Base-by-base conservation (phyloP, 2,329 filamentous ascomycete genomes). In the Colletotrichum lindemuthianum region DNA sequence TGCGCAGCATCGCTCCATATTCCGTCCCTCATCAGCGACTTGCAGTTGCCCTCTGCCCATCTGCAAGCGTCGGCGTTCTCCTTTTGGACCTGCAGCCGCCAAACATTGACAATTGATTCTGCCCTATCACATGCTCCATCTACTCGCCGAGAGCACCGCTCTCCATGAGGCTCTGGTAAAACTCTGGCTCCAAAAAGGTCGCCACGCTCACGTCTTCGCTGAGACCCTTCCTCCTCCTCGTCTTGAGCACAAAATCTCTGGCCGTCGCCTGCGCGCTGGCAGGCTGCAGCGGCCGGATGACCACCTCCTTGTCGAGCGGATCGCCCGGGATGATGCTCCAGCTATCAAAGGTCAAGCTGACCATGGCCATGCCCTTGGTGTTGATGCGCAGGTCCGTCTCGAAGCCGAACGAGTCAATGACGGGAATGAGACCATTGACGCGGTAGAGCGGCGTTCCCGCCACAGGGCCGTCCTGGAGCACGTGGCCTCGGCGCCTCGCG, bases 301-400 rank as follows among this genome's bases (percentile, higher is more conserved):
- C 88, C 67, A 96, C 89, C 66, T 93, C 91, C 73, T 90, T 91
- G 77, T 99, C 96, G 39, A 99, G 85, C 44, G 96, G 96, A 77
- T 99, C 96, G 59, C 96, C 96, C 2, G 96, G 96, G 1, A 99
- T 95, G 67, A 98, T 92, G 73, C 87, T 93, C 96, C 96, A 99
- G 69, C 92, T 89, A 75, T 99, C 96, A 77, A 99, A 99, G 11
- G 97, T 93, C 40, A 99, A 85, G 71, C 90, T 93, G 57, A 98
- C 89, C 73, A 92, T 94, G 60, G 94, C 93, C 75, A 93, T 90
- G 56, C 96, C 95, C 81, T 97, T 92, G 0, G 95, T 97, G 78
- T 97, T 94, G 74, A 98, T 98, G 67, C 96, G 86, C 63, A 99
- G 84, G 80, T 99, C 96, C 12, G 96, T 98, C 82, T 99, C 96